Conservation (phyloP, 129 eudicot species). For the Solidago caesia region DNA sequence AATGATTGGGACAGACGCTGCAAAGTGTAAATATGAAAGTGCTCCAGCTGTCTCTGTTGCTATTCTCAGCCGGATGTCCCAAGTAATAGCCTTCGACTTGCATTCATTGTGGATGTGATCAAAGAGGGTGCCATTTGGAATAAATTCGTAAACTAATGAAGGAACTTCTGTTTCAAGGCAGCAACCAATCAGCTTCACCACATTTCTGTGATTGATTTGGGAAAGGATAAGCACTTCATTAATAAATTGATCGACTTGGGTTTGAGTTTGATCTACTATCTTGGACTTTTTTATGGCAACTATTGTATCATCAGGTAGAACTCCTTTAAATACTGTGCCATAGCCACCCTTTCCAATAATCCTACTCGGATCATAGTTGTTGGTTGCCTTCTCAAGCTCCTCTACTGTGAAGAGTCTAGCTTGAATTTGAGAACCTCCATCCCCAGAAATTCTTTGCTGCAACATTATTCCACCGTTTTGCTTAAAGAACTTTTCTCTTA, state of each 20-base stretch:
- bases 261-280: slow-evolving; percentile 10
- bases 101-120: slow-evolving; percentile 34
- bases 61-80: slow-evolving; percentile 34
- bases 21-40: slow-evolving; percentile 44
- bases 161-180: slow-evolving; percentile 38
- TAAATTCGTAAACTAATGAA: slow-evolving; percentile 29
- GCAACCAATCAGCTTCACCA: slow-evolving; percentile 39
- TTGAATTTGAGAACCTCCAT: slow-evolving; percentile 18
- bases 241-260: slow-evolving; percentile 47
- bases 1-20: slow-evolving; percentile 41
- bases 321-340: slow-evolving; percentile 49
- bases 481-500: slow-evolving; percentile 32
- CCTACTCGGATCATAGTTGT: slow-evolving; percentile 38
- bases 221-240: slow-evolving; percentile 44
- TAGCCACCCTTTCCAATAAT: slow-evolving; percentile 48
- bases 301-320: slow-evolving; percentile 25
- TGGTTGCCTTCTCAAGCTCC: slow-evolving; percentile 43
- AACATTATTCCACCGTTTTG: slow-evolving; percentile 56
- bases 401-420: slow-evolving; percentile 32
- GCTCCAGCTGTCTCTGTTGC: slow-evolving; percentile 44
- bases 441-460: slow-evolving; percentile 32
- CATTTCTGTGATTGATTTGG: slow-evolving; percentile 38
- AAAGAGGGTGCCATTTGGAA: slow-evolving; percentile 48
- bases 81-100: slow-evolving; percentile 18
- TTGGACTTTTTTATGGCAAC: slow-evolving; percentile 50